Evolutionary conservation across 257 asterid genomes (phyloP).

Genomic region (Solanum dulcamara): DNA sequence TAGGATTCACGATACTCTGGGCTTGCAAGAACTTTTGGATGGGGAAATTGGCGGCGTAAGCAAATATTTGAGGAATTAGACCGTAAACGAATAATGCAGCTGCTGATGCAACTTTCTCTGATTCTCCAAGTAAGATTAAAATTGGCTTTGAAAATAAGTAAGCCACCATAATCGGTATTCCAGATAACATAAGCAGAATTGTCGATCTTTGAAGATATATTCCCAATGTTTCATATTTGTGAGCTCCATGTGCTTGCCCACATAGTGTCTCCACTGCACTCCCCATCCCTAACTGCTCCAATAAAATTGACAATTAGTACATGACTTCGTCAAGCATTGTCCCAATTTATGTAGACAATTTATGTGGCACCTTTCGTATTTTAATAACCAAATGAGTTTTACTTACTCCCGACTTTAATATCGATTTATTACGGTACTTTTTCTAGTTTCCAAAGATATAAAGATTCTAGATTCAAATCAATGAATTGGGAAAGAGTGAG

Average conservation of each 20-base stretch:
- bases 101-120: slow-evolving; percentile 6
- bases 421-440: neutral
- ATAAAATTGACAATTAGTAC: neutral
- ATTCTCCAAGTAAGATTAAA: slow-evolving; percentile 12
- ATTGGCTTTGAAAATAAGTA: slow-evolving; percentile 22
- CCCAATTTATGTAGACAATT: neutral
- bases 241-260: slow-evolving; percentile 34
- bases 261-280: slow-evolving; percentile 31
- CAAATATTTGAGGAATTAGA: slow-evolving; percentile 27
- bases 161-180: slow-evolving; percentile 5
- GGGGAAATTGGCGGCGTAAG: slow-evolving; percentile 18
- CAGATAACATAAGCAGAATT: slow-evolving; percentile 16
- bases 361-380: neutral
- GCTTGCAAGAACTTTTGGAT: slow-evolving; percentile 29
- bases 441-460: neutral
- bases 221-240: slow-evolving; percentile 11
- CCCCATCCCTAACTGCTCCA: slow-evolving; percentile 26
- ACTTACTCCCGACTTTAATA: too few species aligned
- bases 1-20: slow-evolving; percentile 14
- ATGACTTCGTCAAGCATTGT: neutral
- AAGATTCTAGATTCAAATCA: neutral
- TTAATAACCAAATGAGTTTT: neutral
- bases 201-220: slow-evolving; percentile 22
- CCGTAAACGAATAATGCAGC: slow-evolving; percentile 15
- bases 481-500: neutral